phyloP scores from a whole-genome alignment of 2,329 filamentous ascomycete genomes.

The Cercospora zeae-maydis region DNA sequence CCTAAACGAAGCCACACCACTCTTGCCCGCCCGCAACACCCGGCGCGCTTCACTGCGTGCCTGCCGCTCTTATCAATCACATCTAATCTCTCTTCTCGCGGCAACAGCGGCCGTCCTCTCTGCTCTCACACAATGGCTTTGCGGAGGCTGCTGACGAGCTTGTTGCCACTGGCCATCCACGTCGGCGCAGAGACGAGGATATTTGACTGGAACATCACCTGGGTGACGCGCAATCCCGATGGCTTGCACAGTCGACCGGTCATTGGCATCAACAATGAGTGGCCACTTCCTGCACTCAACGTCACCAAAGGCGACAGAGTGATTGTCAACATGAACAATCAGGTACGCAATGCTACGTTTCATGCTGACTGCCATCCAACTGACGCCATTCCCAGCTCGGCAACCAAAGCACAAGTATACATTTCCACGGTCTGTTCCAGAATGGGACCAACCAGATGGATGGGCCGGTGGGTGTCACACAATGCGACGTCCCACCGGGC shows the following conservation, averaged over 20 bases:
- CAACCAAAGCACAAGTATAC: constrained; percentile 63
- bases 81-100: constrained; percentile 9
- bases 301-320: constrained; percentile 71
- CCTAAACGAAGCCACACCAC: neutral
- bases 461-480: constrained; percentile 63
- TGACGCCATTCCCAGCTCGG: constrained; percentile 42
- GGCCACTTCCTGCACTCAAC: constrained; percentile 69
- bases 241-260: constrained; percentile 48
- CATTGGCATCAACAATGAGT: constrained; percentile 71
- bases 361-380: neutral
- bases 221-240: constrained; percentile 54
- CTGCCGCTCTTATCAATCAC: constrained; percentile 9
- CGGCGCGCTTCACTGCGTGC: neutral
- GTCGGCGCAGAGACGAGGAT: constrained; percentile 22
- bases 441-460: constrained; percentile 74
- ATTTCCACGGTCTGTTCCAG: constrained; percentile 76
- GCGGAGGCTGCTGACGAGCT: neutral
- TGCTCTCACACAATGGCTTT: neutral
- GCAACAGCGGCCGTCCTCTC: neutral
- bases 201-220: constrained; percentile 44
- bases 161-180: constrained; percentile 14
- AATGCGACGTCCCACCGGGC: constrained; percentile 64
- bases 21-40: constrained; percentile 1
- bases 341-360: constrained; percentile 29
- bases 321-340: constrained; percentile 66